Evolutionary conservation across 2,329 filamentous ascomycete genomes (phyloP), one percentile per base, ranked within the genome.

Genomic region (Cladorrhinum sp.): DNA sequence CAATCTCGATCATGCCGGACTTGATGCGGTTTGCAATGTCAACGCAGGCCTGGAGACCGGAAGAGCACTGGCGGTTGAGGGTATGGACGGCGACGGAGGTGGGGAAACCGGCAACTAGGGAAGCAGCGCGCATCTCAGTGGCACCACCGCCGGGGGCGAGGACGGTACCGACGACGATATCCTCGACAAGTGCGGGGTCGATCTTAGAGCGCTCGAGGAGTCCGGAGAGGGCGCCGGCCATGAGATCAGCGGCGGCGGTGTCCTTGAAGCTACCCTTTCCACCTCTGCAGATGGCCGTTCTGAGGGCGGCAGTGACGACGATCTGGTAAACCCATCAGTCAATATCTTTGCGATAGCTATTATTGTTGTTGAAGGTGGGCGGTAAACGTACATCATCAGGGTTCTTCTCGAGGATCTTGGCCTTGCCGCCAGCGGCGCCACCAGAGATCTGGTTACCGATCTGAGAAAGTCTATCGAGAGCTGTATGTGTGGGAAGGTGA

Each of bases 201-300:
- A 98, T 96, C 66, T 87, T 87, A 67, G 93, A 97, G 69, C 92
- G 90, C 60, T 90, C 81, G 72, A 98, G 82, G 66, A 98, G 80
- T 62, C 87, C 87, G 77, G 87, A 89, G 77, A 98, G 88, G 51
- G 92, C 88, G 68, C 91, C 92, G 55, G 87, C 86, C 70, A 98
- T 87, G 64, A 98, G 82, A 76, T 98, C 93, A 45, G 92, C 85
- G 6, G 90, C 91, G 58, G 86, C 82, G 8, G 95, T 98, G 78
- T 98, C 95, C 81, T 98, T 98, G 83, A 99, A 95, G 54, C 87
- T 89, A 68, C 95, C 95, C 78, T 92, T 93, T 71, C 93, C 92
- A 68, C 92, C 93, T 77, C 92, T 96, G 67, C 92, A 96, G 76
- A 98, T 87, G 70, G 95, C 86, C 16, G 92, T 96, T 70, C 95